Base-by-base conservation (phyloP, 2,329 filamentous ascomycete species). In the Verticillium nonalfalfae region DNA sequence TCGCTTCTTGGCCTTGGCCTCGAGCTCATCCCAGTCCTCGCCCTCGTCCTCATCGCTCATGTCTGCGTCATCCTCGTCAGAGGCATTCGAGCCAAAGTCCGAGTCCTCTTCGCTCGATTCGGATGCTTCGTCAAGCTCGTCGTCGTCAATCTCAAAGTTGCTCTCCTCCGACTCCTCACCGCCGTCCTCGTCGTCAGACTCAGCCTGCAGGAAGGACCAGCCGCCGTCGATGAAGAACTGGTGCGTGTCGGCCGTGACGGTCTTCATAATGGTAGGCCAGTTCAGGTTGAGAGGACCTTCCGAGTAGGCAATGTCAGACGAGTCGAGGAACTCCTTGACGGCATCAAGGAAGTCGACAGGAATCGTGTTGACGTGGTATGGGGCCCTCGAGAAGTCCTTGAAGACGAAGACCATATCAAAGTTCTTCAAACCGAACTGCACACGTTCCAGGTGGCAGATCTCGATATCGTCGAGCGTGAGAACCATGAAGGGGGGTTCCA, bases 201-300 rank as follows among this genome's bases (percentile, higher is more conserved):
- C 94, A 39, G 89, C 89, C 60, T 89, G 88, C 62, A 99, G 75
- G 84, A 99, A 98, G 1, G 87, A 90, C 95, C 95, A 99, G 56
- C 95, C 95, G 36, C 96, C 95, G 66, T 98, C 94, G 4, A 84
- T 86, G 75, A 97, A 99, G 85, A 99, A 99, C 68, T 90, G 86
- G 73, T 99, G 94, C 2, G 95, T 91, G 72, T 99, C 93, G 39
- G 90, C 88, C 21, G 90, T 94, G 33, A 99, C 93, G 0, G 95
- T 99, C 83, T 99, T 99, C 93, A 99, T 99, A 72, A 99, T 99
- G 15, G 93, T 97, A 11, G 91, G 90, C 95, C 95, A 99, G 82
- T 98, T 98, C 61, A 99, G 83, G 79, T 99, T 99, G 68, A 99
- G 86, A 1, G 94, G 95, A 61, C 95, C 95, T 76, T 99, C 96